Conservation (phyloP, 1,139 yeast species). For the Sugiyamaella paludigena region DNA sequence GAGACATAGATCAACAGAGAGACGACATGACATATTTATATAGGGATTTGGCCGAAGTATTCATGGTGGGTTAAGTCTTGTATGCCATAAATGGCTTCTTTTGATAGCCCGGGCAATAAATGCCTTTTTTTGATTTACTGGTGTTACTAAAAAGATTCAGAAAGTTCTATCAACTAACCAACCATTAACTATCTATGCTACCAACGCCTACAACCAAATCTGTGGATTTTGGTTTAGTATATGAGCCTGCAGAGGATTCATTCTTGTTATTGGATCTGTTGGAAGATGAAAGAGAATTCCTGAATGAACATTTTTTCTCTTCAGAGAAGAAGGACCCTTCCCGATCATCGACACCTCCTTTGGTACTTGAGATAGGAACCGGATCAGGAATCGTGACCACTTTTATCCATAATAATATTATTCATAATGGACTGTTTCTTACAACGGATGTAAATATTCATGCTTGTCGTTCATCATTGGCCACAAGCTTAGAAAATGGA, state of each 20-base stretch:
- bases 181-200: conserved; percentile 40
- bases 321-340: background rate
- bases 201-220: conserved; percentile 52
- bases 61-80: too few species aligned
- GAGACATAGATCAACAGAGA: too few species aligned
- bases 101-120: too few species aligned
- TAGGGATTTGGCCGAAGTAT: too few species aligned
- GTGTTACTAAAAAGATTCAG: too few species aligned
- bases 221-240: conserved; percentile 57
- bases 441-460: conserved; percentile 79
- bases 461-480: conserved; percentile 58
- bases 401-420: conserved; percentile 56
- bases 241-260: conserved; percentile 94
- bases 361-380: conserved; percentile 83
- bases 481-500: conserved; percentile 52
- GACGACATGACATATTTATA: too few species aligned
- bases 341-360: conserved; percentile 37
- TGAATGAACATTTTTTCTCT: conserved; percentile 4
- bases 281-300: conserved; percentile 51
- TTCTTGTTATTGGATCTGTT: conserved; percentile 76
- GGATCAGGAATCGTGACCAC: conserved; percentile 89
- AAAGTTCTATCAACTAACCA: too few species aligned
- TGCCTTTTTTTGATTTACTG: too few species aligned
- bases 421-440: conserved; percentile 52
- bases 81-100: too few species aligned